Base-by-base conservation (phyloP, 202 grass and related monocot genomes). In the Hordeum pubiflorum region DNA sequence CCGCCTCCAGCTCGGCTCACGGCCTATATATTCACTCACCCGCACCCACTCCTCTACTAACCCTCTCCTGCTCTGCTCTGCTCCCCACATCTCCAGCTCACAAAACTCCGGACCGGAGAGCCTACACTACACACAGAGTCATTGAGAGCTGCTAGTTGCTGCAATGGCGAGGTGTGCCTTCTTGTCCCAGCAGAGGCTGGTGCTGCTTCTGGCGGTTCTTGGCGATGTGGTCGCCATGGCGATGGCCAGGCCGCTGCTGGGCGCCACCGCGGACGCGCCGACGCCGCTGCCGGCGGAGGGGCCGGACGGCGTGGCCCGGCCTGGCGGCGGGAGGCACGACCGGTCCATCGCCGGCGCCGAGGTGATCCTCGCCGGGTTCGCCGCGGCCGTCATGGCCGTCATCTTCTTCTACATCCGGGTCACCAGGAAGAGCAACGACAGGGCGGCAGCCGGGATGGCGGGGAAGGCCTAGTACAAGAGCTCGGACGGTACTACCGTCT, bases 351-450 rank as follows among this genome's bases (percentile, higher is more conserved):
- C 93, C 48, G 93, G 91, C n/a, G 86, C 76, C 4, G 94, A 97
- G 22, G 82, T 97, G 55, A 97, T 97, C 84, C 91, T 97, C 3
- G 91, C 68, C 31, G 91, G 89, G 29, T 97, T 97, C 24, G 94
- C 91, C 0, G 84, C 91, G 4, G 91, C 85, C 1, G 26, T 93
- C 21, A 29, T 91, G 34, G 85, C 84, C 41, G 82, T 86, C 48
- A 75, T 97, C 68, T 88, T 93, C 84, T 87, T 80, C 66, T 97
- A 97, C 82, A 93, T 97, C 77, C 43, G 91, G 76, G 83, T 91
- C 40, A 97, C 94, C 63, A 77, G 91, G 81, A 87, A 82, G 87
- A 84, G 54, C 10, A 73, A 23, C n/a, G 26, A 69, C 39, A 15
- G 39, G 15, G 12, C 20, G 1, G 46, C 33, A 1, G 36, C 33